Conservation (phyloP, 2,329 filamentous ascomycete species). For the Botrytis porri region DNA sequence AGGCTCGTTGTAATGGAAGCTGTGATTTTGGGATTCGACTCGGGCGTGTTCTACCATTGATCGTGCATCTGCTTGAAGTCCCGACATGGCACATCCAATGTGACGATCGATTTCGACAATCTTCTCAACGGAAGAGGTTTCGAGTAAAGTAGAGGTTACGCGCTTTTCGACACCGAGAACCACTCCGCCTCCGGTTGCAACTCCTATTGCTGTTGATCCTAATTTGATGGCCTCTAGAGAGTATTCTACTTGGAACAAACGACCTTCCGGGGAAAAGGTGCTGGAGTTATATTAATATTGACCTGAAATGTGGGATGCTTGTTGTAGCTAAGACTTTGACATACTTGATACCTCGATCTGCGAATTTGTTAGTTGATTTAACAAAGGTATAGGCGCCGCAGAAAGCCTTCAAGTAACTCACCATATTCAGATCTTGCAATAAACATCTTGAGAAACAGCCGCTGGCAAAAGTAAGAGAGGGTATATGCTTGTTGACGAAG, state of each 20-base stretch:
- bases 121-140: conserved; percentile 98
- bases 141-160: conserved; percentile 93
- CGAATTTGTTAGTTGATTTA: conserved; percentile 41
- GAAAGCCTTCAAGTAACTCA: conserved; percentile 47
- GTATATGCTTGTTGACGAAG: neutral
- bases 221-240: conserved; percentile 99
- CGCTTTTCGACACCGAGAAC: conserved; percentile 98
- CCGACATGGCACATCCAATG: conserved; percentile 98
- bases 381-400: conserved; percentile 22
- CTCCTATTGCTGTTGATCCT: conserved; percentile 95
- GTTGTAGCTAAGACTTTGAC: conserved; percentile 38
- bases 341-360: conserved; percentile 97
- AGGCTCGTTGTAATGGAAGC: conserved; percentile 96
- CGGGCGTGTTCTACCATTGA: conserved; percentile 98
- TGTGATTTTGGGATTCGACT: conserved; percentile 94
- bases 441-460: conserved; percentile 73
- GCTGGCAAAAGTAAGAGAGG: conserved; percentile 4
- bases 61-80: conserved; percentile 93
- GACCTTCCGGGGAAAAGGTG: conserved; percentile 99
- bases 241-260: conserved; percentile 99
- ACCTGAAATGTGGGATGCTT: conserved; percentile 19
- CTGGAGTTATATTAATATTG: conserved; percentile 45
- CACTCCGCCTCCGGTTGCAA: conserved; percentile 91
- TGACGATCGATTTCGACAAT: conserved; percentile 99
- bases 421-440: conserved; percentile 99